phyloP scores from a whole-genome alignment of 2,329 filamentous ascomycete genomes.

The Cladosporium sp. region DNA sequence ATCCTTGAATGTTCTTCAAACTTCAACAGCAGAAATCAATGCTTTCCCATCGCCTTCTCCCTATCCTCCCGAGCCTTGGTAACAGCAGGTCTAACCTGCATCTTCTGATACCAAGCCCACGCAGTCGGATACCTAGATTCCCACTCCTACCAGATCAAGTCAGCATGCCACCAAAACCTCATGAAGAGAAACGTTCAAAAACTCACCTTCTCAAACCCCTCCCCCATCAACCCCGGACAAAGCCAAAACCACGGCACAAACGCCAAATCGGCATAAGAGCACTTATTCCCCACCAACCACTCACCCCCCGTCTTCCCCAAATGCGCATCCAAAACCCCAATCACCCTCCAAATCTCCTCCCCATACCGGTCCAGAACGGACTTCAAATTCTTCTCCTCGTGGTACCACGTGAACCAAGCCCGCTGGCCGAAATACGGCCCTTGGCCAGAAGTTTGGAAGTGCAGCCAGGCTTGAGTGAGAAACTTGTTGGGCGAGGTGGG shows the following conservation, averaged over 20 bases:
- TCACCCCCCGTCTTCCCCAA: constrained; percentile 34
- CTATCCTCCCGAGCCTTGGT: constrained; percentile 26
- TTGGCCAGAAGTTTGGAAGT: constrained; percentile 38
- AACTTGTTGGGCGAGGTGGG: constrained; percentile 23
- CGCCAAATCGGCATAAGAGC: neutral
- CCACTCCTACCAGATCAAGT: no score
- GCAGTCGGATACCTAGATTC: constrained; percentile 25
- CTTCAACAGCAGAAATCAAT: no score
- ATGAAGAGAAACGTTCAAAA: no score
- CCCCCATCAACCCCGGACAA: constrained; percentile 34
- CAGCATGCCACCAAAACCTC: no score
- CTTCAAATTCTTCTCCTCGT: constrained; percentile 37
- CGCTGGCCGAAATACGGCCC: constrained; percentile 39
- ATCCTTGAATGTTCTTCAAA: no score
- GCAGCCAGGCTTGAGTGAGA: constrained; percentile 40
- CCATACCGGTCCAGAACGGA: constrained; percentile 38
- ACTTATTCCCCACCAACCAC: constrained; percentile 34
- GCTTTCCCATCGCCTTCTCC: no score
- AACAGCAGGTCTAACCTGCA: constrained; percentile 27
- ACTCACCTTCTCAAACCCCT: no score
- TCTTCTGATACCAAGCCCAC: constrained; percentile 26
- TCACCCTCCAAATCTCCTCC: constrained; percentile 39
- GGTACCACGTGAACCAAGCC: constrained; percentile 40
- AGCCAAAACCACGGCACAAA: constrained; percentile 10
- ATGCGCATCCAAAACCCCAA: constrained; percentile 39